Evolutionary conservation across 164 flowering plant genomes (phyloP).

Genomic region (Dillenia turbinata): DNA sequence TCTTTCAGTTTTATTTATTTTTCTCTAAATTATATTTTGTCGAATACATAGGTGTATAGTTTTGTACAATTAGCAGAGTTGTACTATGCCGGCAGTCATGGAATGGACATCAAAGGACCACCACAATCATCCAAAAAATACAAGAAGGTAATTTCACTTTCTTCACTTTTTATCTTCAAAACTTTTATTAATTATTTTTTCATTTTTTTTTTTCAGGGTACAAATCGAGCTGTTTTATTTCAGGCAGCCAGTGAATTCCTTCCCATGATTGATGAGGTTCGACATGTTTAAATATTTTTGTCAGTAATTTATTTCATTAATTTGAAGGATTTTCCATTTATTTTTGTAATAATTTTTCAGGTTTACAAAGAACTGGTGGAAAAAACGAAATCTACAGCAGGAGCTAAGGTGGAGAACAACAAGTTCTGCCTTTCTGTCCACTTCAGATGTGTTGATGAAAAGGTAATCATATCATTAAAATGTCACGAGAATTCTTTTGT

Average conservation of each 20-base stretch:
- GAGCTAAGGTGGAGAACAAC: conserved; percentile 88
- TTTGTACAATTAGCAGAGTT: conserved; percentile 60
- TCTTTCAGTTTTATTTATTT: not conserved
- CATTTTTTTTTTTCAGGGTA: conserved; percentile 18
- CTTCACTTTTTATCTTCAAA: not conserved
- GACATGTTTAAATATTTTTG: conserved; percentile 2
- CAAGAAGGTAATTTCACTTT: conserved; percentile 27
- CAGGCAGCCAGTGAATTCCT: conserved; percentile 67
- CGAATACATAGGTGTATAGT: conserved; percentile 21
- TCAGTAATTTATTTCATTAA: not conserved
- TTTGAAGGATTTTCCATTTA: not conserved
- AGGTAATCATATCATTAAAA: conserved; percentile 32
- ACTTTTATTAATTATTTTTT: not conserved
- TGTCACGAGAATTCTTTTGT: too few relatives aligned
- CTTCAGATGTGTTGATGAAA: conserved; percentile 87
- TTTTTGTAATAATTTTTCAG: conserved; percentile 15
- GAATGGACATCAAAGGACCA: conserved; percentile 71
- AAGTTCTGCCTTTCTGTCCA: conserved; percentile 92
- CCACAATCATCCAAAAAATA: conserved; percentile 36
- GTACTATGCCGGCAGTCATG: conserved; percentile 72
- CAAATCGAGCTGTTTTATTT: conserved; percentile 27
- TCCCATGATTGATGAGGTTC: conserved; percentile 65
- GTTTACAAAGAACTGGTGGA: conserved; percentile 51
- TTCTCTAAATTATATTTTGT: too few relatives aligned
- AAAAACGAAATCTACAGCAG: conserved; percentile 64